phyloP scores from a whole-genome alignment of 345 rosid species.

The Erucastrum elatum region DNA sequence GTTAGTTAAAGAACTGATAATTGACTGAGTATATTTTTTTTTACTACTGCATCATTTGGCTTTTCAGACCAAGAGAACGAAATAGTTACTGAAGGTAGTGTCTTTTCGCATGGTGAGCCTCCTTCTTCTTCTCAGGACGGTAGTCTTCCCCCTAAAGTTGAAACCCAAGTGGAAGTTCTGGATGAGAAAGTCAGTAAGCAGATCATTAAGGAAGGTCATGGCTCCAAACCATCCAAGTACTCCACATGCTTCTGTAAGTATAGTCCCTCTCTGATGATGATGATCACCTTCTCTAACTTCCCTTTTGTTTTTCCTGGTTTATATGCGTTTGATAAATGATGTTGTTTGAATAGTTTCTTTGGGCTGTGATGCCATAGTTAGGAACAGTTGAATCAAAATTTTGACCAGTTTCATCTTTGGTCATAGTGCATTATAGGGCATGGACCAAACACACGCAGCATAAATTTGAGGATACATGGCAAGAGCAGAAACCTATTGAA shows the following conservation, averaged over 20 bases:
- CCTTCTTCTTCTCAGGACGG: constrained; percentile 46
- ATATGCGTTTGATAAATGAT: no score
- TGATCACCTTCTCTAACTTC: neutral
- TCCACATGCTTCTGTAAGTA: constrained; percentile 88
- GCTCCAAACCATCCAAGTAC: constrained; percentile 85
- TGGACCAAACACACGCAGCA: constrained; percentile 82
- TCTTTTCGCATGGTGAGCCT: constrained; percentile 58
- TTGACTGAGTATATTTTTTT: constrained; percentile 4
- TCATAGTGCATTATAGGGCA: constrained; percentile 77
- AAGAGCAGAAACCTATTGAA: constrained; percentile 80
- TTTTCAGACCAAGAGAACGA: constrained; percentile 52
- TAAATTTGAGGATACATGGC: constrained; percentile 92
- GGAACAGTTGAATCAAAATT: neutral
- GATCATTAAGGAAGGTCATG: constrained; percentile 86
- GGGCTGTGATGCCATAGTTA: no score
- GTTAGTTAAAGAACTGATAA: neutral
- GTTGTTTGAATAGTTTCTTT: no score
- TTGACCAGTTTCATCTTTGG: constrained; percentile 24
- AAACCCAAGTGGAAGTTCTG: constrained; percentile 58
- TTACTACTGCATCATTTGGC: constrained; percentile 23
- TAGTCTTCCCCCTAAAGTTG: constrained; percentile 70
- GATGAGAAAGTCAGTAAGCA: constrained; percentile 87
- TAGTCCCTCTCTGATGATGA: neutral
- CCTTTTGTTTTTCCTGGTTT: neutral
- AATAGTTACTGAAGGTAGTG: constrained; percentile 58